These are phyloP conservation scores for Camellia lanceoleosa DNA, from an alignment of 148 eudicot species.

Conservation along the genomic window DNA sequence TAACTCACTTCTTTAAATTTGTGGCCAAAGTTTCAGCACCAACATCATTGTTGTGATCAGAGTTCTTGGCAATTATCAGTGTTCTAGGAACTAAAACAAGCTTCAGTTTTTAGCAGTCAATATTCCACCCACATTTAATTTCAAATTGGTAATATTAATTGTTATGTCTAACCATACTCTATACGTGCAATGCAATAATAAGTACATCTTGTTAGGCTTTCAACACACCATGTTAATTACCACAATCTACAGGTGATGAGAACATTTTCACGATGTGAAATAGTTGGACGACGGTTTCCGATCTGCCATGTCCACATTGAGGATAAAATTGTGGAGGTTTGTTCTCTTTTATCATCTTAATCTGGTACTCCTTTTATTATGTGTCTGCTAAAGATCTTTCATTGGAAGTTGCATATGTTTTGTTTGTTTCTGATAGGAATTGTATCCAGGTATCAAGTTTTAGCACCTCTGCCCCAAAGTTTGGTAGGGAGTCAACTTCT, in stretches of 20 bases:
- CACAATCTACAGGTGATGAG: slow-evolving; percentile 41
- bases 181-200: neutral
- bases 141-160: neutral
- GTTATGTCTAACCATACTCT: neutral
- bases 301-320: slow-evolving; percentile 74
- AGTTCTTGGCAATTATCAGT: too few species aligned
- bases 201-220: neutral
- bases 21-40: neutral
- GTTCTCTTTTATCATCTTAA: slow-evolving; percentile 8
- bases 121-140: neutral
- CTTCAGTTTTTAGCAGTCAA: neutral
- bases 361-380: neutral
- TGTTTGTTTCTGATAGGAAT: neutral
- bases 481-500: slow-evolving; percentile 23
- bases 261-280: slow-evolving; percentile 45
- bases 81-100: neutral
- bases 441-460: slow-evolving; percentile 79
- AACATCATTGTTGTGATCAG: too few species aligned
- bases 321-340: slow-evolving; percentile 57
- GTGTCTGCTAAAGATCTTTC: neutral
- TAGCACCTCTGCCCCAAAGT: slow-evolving; percentile 44
- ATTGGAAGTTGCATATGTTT: neutral
- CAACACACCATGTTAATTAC: neutral
- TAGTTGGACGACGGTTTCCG: slow-evolving; percentile 73
- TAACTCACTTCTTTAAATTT: neutral